Evolutionary conservation across 768 basidiomycete genomes (phyloP).

Genomic region (Rhizopogon salebrosus): DNA sequence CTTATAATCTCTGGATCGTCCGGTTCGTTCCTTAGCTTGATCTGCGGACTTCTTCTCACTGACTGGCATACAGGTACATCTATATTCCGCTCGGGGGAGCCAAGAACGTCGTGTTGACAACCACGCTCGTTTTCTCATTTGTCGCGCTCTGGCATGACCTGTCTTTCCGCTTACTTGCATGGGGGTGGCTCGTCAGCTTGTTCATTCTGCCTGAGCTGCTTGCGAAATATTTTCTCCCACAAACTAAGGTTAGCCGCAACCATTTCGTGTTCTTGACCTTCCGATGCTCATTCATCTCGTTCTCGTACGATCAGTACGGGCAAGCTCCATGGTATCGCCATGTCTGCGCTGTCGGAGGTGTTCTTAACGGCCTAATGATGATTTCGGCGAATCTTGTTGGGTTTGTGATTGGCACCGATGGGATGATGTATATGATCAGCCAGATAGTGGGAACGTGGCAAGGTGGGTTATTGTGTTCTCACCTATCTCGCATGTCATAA

Average conservation of each 20-base stretch:
- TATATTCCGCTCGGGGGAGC: slow-evolving; percentile 89
- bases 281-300: neutral
- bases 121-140: slow-evolving; percentile 84
- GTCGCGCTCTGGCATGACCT: slow-evolving; percentile 98
- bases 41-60: neutral
- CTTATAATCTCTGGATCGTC: slow-evolving; percentile 93
- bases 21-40: slow-evolving; percentile 41
- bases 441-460: slow-evolving; percentile 60
- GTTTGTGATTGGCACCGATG: slow-evolving; percentile 87
- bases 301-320: slow-evolving; percentile 50
- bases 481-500: slow-evolving; percentile 1
- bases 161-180: slow-evolving; percentile 79
- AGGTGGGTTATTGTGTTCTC: slow-evolving; percentile 37
- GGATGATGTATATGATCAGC: slow-evolving; percentile 57
- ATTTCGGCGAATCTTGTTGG: slow-evolving; percentile 91
- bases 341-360: slow-evolving; percentile 74
- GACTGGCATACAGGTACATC: slow-evolving; percentile 63
- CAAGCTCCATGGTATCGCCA: slow-evolving; percentile 78
- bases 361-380: slow-evolving; percentile 84
- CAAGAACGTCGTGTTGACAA: slow-evolving; percentile 52
- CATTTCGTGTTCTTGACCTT: neutral
- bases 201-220: slow-evolving; percentile 86
- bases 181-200: slow-evolving; percentile 93
- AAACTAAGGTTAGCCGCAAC: slow-evolving; percentile 45
- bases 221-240: slow-evolving; percentile 55